Conservation (phyloP, 306 rosid species). For the Erythrophleum fordii region DNA sequence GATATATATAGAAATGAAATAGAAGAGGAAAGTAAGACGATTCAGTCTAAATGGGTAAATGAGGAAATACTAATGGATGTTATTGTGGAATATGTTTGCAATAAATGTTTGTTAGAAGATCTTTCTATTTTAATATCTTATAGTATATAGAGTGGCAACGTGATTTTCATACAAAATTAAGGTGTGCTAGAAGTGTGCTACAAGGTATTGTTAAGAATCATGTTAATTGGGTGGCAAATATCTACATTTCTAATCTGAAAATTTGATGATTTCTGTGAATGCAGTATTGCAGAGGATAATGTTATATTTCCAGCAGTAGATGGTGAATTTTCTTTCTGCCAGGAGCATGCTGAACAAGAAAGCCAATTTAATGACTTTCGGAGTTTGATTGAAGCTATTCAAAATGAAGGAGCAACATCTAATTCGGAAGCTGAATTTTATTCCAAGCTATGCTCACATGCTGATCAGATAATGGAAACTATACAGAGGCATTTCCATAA, state of each 20-base stretch:
- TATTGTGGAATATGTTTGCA: neutral
- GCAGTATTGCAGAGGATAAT: slow-evolving; percentile 99
- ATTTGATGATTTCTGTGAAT: slow-evolving; percentile 40
- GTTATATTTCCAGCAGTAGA: slow-evolving; percentile 97
- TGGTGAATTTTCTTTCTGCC: slow-evolving; percentile 84
- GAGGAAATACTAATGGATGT: neutral
- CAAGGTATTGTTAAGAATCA: neutral
- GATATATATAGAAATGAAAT: neutral
- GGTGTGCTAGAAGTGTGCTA: neutral
- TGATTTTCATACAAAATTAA: slow-evolving; percentile 25
- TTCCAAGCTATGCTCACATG: slow-evolving; percentile 85
- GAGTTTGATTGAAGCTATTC: slow-evolving; percentile 85
- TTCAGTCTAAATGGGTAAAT: neutral
- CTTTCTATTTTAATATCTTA: neutral
- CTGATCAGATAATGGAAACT: slow-evolving; percentile 95
- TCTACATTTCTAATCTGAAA: slow-evolving; percentile 27
- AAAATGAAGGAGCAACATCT: slow-evolving; percentile 81
- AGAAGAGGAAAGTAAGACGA: neutral
- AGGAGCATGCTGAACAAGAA: slow-evolving; percentile 96
- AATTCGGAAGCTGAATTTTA: slow-evolving; percentile 83
- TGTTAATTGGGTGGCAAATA: slow-evolving; percentile 11
- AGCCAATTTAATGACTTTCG: slow-evolving; percentile 93
- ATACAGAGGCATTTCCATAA: slow-evolving; percentile 83
- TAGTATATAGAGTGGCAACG: neutral
- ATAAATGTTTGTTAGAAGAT: neutral